Evolutionary conservation across 106 monocot species (phyloP), one percentile per base, ranked within the genome.

Genomic region (Allium cepa): DNA sequence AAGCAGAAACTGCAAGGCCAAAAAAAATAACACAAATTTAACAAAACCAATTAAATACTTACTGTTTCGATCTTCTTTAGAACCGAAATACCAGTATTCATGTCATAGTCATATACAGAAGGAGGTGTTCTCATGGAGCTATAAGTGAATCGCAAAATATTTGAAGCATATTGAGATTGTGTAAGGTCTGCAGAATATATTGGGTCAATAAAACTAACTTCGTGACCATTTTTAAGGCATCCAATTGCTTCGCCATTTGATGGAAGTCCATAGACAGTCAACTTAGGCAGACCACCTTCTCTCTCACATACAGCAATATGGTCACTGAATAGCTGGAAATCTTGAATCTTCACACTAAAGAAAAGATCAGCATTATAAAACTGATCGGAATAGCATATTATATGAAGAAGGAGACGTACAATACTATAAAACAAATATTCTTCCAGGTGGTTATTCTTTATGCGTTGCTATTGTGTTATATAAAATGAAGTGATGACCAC

Each of bases 91-190:
- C 81, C 74, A 11, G 64, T 71, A 22, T 84, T 73, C 88, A 84
- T 84, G 68, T 84, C 88, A 77, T 84, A 79, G 67, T 88, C 88
- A 77, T 81, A 88, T 17, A 84, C 64, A 59, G 81, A 84, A 59
- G 53, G 69, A 47, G 88, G 88, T 17, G 79, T 84, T 61, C 56
- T 84, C 84, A 88, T 66, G 15, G 88, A 88, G 64, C 88, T 88
- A 79, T 88, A 88, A 55, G 76, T 73, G 75, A 68, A 88, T 8
- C 84, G 76, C 50, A 88, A 52, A 79, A 88, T 79, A 55, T 57
- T 72, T 47, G 88, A 81, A 69, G 68, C 74, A 76, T 73, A 88
- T 58, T 81, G 62, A 59, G 88, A 88, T 73, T 79, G 75, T 70
- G 59, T 53, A 66, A 68, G 79, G n/a, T 84, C 81, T 62, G 74